Conservation (phyloP, 73 alveolate species). For the Paramecium biaurelia region DNA sequence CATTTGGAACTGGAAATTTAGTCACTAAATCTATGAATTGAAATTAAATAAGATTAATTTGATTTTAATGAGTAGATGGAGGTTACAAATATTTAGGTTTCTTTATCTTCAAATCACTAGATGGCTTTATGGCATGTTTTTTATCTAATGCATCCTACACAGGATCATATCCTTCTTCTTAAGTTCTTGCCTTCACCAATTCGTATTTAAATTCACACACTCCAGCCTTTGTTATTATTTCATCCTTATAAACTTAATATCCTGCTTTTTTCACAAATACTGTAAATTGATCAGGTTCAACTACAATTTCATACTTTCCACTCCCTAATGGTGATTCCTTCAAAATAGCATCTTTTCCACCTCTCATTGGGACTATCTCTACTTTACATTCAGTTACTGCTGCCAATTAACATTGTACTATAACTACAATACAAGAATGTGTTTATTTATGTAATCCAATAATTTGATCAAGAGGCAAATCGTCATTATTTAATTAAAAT, state of each 20-base stretch:
- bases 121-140: not conserved
- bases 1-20: not conserved
- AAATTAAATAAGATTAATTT: constrained; percentile 25
- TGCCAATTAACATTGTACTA: not conserved
- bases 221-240: not conserved
- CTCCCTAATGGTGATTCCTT: constrained; percentile 21
- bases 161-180: constrained; percentile 47
- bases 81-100: constrained; percentile 29
- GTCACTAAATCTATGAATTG: not conserved
- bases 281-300: constrained; percentile 3
- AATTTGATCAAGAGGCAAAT: not conserved
- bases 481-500: not conserved
- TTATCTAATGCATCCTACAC: constrained; percentile 32
- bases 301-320: constrained; percentile 49
- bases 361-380: constrained; percentile 25
- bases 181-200: not conserved
- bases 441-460: not conserved
- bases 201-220: not conserved
- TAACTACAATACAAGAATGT: constrained; percentile 3
- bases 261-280: not conserved
- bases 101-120: not conserved
- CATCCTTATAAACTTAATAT: not conserved
- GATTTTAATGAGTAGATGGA: not conserved
- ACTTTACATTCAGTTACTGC: constrained; percentile 7
- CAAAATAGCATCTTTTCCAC: constrained; percentile 24